These are phyloP conservation scores for Solanum bukasovii DNA, from an alignment of 257 asterid species.

Conservation along the genomic window DNA sequence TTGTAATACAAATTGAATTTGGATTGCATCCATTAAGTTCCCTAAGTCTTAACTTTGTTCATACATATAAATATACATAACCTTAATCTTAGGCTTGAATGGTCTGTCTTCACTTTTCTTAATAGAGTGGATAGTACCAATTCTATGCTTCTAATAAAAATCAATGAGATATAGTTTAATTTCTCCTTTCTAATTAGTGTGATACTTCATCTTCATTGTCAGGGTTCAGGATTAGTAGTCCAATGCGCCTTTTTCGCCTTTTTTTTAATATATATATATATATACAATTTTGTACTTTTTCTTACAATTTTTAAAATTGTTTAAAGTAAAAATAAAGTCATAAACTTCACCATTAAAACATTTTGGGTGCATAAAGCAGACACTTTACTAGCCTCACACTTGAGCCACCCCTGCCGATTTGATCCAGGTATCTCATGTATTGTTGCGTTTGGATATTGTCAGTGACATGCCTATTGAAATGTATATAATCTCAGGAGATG, in stretches of 20 bases:
- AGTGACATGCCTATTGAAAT: neutral
- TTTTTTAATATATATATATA: neutral
- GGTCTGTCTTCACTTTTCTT: neutral
- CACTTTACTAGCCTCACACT: neutral
- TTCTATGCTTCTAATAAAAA: neutral
- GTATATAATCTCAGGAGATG: constrained; percentile 54
- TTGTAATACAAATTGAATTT: neutral
- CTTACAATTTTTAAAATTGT: neutral
- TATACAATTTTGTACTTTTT: neutral
- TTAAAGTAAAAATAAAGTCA: neutral
- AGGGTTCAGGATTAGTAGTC: neutral
- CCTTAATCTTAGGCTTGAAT: neutral
- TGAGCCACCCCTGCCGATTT: neutral
- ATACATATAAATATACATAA: neutral
- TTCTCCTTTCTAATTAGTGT: neutral
- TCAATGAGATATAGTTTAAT: neutral
- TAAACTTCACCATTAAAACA: neutral
- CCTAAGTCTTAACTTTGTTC: neutral
- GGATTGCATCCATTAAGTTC: neutral
- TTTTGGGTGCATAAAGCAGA: neutral
- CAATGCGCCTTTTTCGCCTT: neutral
- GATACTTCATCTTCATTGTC: neutral
- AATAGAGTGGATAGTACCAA: neutral
- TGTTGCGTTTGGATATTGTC: neutral
- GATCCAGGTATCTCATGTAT: neutral